phyloP scores from a whole-genome alignment of 1,284 basidiomycete species.

The Bjerkandera adusta region DNA sequence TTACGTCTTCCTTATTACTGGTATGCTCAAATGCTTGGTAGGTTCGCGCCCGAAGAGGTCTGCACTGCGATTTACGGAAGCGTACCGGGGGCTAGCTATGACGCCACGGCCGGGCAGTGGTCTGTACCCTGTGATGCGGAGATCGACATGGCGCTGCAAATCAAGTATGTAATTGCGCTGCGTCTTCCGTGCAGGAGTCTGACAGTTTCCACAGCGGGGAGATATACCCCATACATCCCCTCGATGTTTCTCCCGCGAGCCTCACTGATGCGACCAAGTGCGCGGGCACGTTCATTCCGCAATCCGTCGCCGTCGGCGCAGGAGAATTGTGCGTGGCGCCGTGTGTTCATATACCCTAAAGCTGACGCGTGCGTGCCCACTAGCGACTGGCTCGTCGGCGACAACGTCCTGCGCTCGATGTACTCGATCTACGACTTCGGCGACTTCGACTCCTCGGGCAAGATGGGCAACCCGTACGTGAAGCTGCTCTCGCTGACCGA shows the following conservation, averaged over 20 bases:
- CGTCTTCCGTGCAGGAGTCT: not conserved
- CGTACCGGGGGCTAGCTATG: conserved; percentile 56
- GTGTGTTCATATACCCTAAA: not conserved
- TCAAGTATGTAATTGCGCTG: conserved; percentile 48
- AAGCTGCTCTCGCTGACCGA: conserved; percentile 68
- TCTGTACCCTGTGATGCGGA: conserved; percentile 66
- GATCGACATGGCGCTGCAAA: conserved; percentile 72
- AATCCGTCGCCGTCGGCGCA: conserved; percentile 47
- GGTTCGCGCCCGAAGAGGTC: conserved; percentile 62
- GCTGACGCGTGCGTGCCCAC: conserved; percentile 5
- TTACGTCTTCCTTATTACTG: conserved; percentile 7
- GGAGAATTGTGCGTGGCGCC: conserved; percentile 57
- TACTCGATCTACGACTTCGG: conserved; percentile 89
- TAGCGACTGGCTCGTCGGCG: conserved; percentile 81
- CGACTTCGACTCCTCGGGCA: conserved; percentile 60
- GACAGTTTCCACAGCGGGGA: conserved; percentile 42
- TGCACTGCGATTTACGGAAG: conserved; percentile 65
- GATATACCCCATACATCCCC: conserved; percentile 71
- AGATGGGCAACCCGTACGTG: conserved; percentile 74
- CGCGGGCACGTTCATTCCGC: conserved; percentile 72
- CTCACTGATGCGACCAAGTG: conserved; percentile 48
- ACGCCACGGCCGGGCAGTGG: conserved; percentile 55
- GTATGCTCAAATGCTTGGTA: conserved; percentile 24
- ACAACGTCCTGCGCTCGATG: conserved; percentile 77
- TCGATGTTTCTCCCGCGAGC: conserved; percentile 59